Conservation (phyloP, 1,139 yeast species). For the Blastobotrys petasosporus region DNA sequence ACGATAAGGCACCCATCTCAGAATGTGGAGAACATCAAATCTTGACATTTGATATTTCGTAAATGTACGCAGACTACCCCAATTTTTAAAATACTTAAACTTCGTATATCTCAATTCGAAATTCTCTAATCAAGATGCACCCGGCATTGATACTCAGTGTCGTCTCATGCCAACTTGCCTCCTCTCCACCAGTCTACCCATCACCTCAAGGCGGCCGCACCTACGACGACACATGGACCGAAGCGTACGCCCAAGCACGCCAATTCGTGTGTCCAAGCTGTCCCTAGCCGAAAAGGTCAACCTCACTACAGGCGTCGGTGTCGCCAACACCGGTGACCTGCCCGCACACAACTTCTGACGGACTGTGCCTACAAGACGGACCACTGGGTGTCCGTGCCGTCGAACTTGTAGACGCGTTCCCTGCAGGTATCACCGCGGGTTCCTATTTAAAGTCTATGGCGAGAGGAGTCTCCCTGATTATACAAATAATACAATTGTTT, state of each 20-base stretch:
- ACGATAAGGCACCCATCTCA: too few relatives aligned
- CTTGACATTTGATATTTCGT: too few relatives aligned
- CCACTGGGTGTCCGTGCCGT: constrained; percentile 59
- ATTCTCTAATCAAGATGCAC: too few relatives aligned
- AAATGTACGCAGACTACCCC: too few relatives aligned
- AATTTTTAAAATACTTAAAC: too few relatives aligned
- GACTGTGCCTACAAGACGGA: constrained; percentile 60
- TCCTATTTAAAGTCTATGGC: constrained; percentile 58
- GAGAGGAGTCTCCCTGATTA: too few relatives aligned
- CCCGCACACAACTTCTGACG: constrained; percentile 50
- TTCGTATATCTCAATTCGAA: too few relatives aligned
- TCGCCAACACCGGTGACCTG: constrained; percentile 57
- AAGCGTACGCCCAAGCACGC: constrained; percentile 37
- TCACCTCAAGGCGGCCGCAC: not conserved
- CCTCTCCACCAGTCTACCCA: not conserved
- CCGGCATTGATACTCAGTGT: too few relatives aligned
- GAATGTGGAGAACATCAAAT: too few relatives aligned
- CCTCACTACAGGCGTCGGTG: constrained; percentile 58
- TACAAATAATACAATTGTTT: too few relatives aligned
- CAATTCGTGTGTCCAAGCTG: constrained; percentile 46
- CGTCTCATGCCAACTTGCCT: too few relatives aligned
- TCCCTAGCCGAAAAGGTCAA: constrained; percentile 55
- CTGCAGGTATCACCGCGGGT: constrained; percentile 56
- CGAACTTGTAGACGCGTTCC: constrained; percentile 52
- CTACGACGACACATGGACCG: constrained; percentile 1